Conservation (phyloP, 2,329 filamentous ascomycete genomes). For the Beauveria brongniartii region DNA sequence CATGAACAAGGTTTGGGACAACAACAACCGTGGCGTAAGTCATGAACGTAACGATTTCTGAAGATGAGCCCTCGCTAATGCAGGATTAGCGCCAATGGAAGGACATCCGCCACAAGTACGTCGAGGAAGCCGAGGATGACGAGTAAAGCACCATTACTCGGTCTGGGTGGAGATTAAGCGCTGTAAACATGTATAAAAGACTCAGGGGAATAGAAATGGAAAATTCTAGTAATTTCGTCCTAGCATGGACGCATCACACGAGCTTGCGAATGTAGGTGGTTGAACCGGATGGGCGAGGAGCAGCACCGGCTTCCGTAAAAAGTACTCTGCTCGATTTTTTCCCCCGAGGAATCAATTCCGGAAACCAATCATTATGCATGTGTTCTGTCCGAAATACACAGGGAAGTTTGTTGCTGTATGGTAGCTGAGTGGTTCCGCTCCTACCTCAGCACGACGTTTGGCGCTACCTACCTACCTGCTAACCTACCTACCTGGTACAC, state of each 20-base stretch:
- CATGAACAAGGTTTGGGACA: conserved; percentile 86
- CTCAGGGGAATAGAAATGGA: conserved; percentile 9
- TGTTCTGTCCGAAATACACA: not conserved
- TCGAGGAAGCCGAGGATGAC: conserved; percentile 61
- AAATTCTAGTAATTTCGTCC: conserved; percentile 4
- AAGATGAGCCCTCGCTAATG: conserved; percentile 19
- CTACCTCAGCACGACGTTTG: not conserved
- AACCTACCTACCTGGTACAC: not conserved
- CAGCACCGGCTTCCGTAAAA: not conserved
- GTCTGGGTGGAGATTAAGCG: not conserved
- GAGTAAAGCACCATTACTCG: conserved; percentile 35
- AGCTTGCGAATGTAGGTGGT: not conserved
- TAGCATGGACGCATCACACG: not conserved
- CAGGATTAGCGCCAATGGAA: conserved; percentile 88
- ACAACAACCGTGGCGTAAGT: conserved; percentile 84
- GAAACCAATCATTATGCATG: not conserved
- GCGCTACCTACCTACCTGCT: not conserved
- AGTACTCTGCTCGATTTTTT: not conserved
- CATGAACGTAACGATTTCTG: not conserved
- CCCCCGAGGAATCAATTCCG: no score
- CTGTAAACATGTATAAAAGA: conserved; percentile 17
- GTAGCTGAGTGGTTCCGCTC: not conserved
- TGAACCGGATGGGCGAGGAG: not conserved
- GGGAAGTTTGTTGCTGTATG: not conserved
- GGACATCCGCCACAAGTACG: conserved; percentile 89